Conservation (phyloP, 2,329 filamentous ascomycete species). For the Dactylonectria macrodidyma region DNA sequence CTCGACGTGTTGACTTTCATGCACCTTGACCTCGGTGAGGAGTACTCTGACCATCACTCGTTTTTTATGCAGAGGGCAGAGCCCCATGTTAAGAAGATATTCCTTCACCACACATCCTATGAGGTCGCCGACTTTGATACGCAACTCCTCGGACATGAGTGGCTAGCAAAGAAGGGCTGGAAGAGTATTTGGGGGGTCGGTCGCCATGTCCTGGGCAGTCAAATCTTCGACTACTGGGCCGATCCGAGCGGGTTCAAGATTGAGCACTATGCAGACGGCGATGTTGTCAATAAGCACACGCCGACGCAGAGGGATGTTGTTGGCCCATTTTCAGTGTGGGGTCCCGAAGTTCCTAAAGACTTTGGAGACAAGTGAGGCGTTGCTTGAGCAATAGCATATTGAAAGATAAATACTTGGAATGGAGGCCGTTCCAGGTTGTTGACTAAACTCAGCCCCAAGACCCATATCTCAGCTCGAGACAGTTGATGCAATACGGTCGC, state of each 20-base stretch:
- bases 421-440: too few relatives aligned
- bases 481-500: too few relatives aligned
- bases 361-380: too few relatives aligned
- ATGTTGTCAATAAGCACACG: too few relatives aligned
- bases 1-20: conserved; percentile 59
- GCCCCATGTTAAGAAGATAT: neutral
- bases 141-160: conserved; percentile 72
- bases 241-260: conserved; percentile 50
- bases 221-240: conserved; percentile 18
- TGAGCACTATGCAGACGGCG: conserved; percentile 49
- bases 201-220: conserved; percentile 68
- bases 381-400: neutral
- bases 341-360: too few relatives aligned
- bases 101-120: conserved; percentile 42
- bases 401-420: too few relatives aligned
- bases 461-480: too few relatives aligned
- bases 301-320: too few relatives aligned
- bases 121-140: conserved; percentile 74
- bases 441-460: too few relatives aligned
- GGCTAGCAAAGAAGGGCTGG: conserved; percentile 67
- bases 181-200: conserved; percentile 73
- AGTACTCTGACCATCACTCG: conserved; percentile 67
- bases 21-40: conserved; percentile 67
- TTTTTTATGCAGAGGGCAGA: neutral
- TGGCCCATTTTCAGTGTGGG: too few relatives aligned